These are phyloP conservation scores for Sarocladiaceae sp. DNA, from an alignment of 2,329 filamentous ascomycete genomes.

Conservation along the genomic window DNA sequence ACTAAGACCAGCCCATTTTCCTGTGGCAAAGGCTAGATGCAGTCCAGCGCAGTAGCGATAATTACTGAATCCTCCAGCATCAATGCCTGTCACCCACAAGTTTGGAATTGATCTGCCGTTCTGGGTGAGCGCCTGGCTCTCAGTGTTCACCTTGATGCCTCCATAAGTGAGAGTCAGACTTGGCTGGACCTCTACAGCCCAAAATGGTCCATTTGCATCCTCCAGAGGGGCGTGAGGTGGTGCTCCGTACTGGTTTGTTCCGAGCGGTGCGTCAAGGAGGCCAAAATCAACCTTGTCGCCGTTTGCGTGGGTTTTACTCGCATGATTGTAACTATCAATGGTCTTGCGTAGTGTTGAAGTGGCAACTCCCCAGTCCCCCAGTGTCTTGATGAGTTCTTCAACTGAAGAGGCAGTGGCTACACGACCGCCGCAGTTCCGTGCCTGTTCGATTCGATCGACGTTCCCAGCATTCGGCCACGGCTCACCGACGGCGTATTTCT, in stretches of 20 bases:
- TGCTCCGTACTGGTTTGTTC: background rate
- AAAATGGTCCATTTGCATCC: slow-evolving; percentile 1
- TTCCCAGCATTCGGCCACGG: background rate
- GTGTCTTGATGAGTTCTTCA: background rate
- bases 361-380: background rate
- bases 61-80: slow-evolving; percentile 10
- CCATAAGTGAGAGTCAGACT: slow-evolving; percentile 9
- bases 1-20: background rate
- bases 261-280: background rate
- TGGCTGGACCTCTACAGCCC: slow-evolving; percentile 6
- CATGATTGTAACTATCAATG: background rate
- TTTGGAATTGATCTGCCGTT: background rate
- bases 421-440: background rate
- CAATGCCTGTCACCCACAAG: slow-evolving; percentile 1
- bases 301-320: background rate
- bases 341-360: background rate
- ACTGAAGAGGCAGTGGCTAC: background rate
- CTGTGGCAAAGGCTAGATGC: slow-evolving; percentile 4
- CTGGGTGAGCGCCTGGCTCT: slow-evolving; percentile 3
- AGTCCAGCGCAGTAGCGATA: slow-evolving; percentile 1
- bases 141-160: background rate
- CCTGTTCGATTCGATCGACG: background rate
- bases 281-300: background rate
- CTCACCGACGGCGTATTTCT: background rate
- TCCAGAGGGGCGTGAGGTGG: background rate